Evolutionary conservation across 2,329 filamentous ascomycete species (phyloP).

Genomic region (Botrytis byssoidea): DNA sequence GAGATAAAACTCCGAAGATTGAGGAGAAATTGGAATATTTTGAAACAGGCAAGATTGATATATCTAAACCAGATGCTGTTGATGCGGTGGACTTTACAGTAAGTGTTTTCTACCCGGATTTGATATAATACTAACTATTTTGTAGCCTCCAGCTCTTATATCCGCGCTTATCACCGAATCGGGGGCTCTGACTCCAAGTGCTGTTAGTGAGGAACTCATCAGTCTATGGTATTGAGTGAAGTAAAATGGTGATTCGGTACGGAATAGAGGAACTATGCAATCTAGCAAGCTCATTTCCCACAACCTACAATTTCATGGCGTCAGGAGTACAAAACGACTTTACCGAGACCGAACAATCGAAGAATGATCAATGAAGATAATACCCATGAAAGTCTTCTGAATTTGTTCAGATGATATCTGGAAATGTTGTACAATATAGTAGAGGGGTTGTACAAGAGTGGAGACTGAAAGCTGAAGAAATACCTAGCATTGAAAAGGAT

Average conservation of each 20-base stretch:
- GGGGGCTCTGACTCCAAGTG: slow-evolving; percentile 67
- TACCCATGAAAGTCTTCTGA: not conserved
- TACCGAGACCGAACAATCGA: not conserved
- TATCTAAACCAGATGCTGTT: slow-evolving; percentile 34
- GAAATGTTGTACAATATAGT: not conserved
- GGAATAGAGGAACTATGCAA: not conserved
- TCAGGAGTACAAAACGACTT: slow-evolving; percentile 8
- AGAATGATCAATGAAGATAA: not conserved
- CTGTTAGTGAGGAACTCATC: slow-evolving; percentile 69
- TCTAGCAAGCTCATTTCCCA: not conserved
- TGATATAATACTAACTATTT: slow-evolving; percentile 32
- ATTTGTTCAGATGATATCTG: not conserved
- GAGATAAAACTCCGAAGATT: slow-evolving; percentile 26
- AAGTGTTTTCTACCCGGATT: slow-evolving; percentile 32
- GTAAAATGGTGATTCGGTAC: not conserved
- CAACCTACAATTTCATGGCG: not conserved
- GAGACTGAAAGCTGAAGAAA: not conserved
- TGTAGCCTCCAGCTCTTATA: slow-evolving; percentile 64
- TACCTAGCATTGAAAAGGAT: not conserved
- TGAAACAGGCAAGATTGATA: slow-evolving; percentile 23
- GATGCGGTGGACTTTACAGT: slow-evolving; percentile 69
- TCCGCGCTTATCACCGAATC: slow-evolving; percentile 74
- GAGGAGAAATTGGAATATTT: slow-evolving; percentile 35
- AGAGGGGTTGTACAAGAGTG: not conserved
- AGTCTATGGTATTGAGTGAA: slow-evolving; percentile 37